Percentiles rank a stretch among this genome's conserved stretches.
Evolutionary conservation across 352 stramenopile species (phyloP).

Genomic region (Phytopythium aichiense): DNA sequence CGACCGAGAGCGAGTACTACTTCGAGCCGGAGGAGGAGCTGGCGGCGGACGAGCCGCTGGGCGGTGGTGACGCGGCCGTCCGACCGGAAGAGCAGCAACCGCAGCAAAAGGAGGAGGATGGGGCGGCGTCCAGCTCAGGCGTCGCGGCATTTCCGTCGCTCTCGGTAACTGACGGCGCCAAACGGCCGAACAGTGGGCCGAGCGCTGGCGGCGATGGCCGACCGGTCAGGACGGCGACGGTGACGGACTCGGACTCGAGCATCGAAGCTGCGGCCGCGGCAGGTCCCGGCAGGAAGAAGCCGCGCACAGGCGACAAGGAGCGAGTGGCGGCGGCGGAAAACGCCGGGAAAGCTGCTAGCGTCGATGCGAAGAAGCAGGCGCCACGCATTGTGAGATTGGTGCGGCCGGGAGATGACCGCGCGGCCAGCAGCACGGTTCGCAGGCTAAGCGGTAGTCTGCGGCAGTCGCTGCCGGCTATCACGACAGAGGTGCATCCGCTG

Average conservation of each 20-base stretch:
- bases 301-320: background rate
- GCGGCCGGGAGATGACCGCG: too few relatives aligned
- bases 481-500: background rate
- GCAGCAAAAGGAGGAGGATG: background rate
- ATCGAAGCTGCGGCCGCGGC: background rate
- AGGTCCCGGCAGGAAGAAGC: too few relatives aligned
- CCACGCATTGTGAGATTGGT: too few relatives aligned
- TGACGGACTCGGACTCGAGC: slow-evolving; percentile 4
- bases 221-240: background rate
- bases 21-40: background rate
- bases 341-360: background rate
- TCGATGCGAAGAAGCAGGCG: background rate
- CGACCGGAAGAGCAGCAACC: background rate
- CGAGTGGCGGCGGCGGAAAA: background rate
- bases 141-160: background rate
- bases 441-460: background rate
- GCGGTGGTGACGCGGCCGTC: background rate
- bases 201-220: too few relatives aligned
- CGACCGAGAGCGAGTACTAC: slow-evolving; percentile 21
- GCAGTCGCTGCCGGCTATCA: background rate
- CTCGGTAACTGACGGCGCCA: background rate
- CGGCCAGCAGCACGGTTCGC: background rate
- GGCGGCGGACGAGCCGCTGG: too few relatives aligned
- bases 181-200: too few relatives aligned
- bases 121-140: background rate